Evolutionary conservation across 1,284 basidiomycete species (phyloP).

Genomic region (Pyrrhoderma lamaoense): DNA sequence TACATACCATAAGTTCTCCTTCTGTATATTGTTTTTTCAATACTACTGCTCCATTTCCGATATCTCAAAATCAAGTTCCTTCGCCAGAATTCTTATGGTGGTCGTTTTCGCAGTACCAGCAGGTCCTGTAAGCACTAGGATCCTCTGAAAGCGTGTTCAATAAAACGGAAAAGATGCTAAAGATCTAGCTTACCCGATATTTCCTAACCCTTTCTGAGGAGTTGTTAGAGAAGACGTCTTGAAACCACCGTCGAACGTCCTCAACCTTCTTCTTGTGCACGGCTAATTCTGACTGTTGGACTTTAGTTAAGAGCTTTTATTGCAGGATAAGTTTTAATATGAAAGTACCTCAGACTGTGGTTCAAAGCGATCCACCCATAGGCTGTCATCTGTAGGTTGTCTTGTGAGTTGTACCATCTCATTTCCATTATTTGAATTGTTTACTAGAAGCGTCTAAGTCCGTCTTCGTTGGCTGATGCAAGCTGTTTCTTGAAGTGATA

Average conservation of each 20-base stretch:
- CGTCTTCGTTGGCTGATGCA: background rate
- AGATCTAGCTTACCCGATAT: slow-evolving; percentile 60
- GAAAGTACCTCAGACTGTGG: slow-evolving; percentile 61
- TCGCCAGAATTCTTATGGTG: slow-evolving; percentile 68
- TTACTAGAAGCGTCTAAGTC: background rate
- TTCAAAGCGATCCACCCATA: slow-evolving; percentile 78
- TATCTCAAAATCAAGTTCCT: slow-evolving; percentile 73
- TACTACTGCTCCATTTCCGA: slow-evolving; percentile 79
- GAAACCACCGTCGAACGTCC: slow-evolving; percentile 80
- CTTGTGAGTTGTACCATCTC: background rate
- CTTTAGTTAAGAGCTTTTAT: background rate
- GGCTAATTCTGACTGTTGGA: slow-evolving; percentile 65
- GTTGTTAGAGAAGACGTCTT: slow-evolving; percentile 73
- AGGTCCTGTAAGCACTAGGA: slow-evolving; percentile 83
- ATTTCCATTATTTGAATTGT: background rate
- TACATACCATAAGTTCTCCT: slow-evolving; percentile 27
- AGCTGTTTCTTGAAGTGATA: background rate
- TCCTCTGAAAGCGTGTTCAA: slow-evolving; percentile 42
- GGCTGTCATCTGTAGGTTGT: slow-evolving; percentile 32
- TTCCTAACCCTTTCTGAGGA: slow-evolving; percentile 54
- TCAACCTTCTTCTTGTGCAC: slow-evolving; percentile 85
- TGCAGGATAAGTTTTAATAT: slow-evolving; percentile 14
- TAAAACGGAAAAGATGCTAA: slow-evolving; percentile 2
- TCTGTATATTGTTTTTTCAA: slow-evolving; percentile 35
- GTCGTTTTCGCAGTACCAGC: slow-evolving; percentile 90